Evolutionary conservation across 805 yeast genomes (phyloP).

Genomic region (Schizosaccharomyces octosporus): DNA sequence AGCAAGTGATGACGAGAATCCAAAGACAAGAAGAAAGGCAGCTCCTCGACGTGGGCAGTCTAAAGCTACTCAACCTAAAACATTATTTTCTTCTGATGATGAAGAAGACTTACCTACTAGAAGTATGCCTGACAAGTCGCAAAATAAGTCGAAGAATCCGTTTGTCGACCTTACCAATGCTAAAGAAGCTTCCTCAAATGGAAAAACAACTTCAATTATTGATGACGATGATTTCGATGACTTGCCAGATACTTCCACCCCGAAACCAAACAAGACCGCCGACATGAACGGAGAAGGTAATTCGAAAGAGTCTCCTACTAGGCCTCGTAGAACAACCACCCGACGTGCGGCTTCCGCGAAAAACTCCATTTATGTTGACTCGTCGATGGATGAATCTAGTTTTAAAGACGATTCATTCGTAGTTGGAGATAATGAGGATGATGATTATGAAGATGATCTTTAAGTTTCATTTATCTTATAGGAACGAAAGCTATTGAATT

Average conservation of each 20-base stretch:
- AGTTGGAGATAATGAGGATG: neutral
- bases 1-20: neutral
- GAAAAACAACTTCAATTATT: neutral
- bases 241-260: neutral
- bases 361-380: neutral
- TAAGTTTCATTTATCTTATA: no score
- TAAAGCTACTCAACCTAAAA: neutral
- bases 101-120: neutral
- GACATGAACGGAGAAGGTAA: neutral
- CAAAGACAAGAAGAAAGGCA: neutral
- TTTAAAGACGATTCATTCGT: neutral
- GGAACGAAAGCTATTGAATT: no score
- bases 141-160: neutral
- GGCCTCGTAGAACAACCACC: neutral
- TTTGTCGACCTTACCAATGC: neutral
- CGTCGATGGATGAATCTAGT: neutral
- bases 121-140: neutral
- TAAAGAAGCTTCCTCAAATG: neutral
- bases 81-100: neutral
- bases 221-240: neutral
- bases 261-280: neutral
- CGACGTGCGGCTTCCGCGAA: neutral
- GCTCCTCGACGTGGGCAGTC: neutral
- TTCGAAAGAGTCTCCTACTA: neutral
- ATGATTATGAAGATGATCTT: neutral